Base-by-base conservation (phyloP, 371 early-diverging fungal species). In the Mucor sp. region DNA sequence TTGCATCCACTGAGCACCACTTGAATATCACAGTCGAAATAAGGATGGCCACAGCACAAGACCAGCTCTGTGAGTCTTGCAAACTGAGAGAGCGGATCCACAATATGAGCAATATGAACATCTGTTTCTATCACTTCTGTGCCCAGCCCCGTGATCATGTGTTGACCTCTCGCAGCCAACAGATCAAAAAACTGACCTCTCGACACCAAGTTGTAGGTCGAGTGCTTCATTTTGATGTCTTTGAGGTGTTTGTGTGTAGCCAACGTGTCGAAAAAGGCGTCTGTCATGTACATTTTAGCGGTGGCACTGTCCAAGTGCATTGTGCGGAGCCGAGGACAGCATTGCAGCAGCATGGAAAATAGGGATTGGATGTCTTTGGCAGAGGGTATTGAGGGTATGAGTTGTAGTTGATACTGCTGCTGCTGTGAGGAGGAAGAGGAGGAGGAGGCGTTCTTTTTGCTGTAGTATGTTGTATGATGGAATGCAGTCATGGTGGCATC, bases 121-220 rank as follows among this genome's bases (percentile, higher is more conserved):
- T 64, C 65, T 5, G 32, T 58, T 41, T 21, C 58, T 3, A 65
- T 58, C 30, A 65, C 58, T 41, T 65, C 65, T 47, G 65, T 65
- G 6, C 58, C 59, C 23, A 65, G 48, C 14, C 65, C 59, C 5
- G 65, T 44, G 21, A 65, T 30, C 3, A 32, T 12, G 3, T 33
- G 15, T n/a, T 43, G 41, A 25, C 65, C 65, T 33, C 37, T 19
- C 2, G 57, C 17, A 11, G 35, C 41, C 21, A 64, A 37, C 6
- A 57, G 25, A 28, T 64, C 47, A 32, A 64, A 64, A 53, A 64
- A 64, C 15, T 14, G 28, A 0, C 21, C 35, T 28, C 62, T 28
- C 9, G 35, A 17, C 2, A 65, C 35, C 5, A 65, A 15, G 23
- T 58, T 44, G 21, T 65, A 65, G 0, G 65, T 33, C 11, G 30